phyloP scores from a whole-genome alignment of 148 eudicot species.

The Talinum fruticosum region DNA sequence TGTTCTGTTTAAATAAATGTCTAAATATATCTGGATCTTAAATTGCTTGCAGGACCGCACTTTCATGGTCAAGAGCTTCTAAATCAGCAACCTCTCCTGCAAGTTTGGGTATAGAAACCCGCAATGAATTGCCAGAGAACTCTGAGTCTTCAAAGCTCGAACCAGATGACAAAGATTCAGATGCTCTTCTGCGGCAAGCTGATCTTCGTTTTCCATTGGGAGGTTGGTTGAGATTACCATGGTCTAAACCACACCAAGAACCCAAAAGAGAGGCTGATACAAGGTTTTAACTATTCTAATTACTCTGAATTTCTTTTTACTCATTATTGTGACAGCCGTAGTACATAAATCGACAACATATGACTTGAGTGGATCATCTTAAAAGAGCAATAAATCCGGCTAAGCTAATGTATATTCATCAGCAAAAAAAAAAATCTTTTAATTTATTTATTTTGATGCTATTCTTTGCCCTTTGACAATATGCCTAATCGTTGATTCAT shows the following conservation, averaged over 20 bases:
- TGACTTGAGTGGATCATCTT: neutral
- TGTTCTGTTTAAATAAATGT: neutral
- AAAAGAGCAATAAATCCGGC: no score
- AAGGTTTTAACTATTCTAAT: conserved; percentile 35
- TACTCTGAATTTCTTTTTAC: neutral
- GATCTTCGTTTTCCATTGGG: conserved; percentile 59
- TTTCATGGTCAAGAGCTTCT: conserved; percentile 63
- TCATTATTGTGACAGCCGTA: neutral
- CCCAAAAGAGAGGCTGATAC: conserved; percentile 32
- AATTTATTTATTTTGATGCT: neutral
- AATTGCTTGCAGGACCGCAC: conserved; percentile 67
- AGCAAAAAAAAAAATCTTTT: no score
- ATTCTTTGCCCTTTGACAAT: neutral
- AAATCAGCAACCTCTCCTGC: conserved; percentile 29
- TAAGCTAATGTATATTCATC: no score
- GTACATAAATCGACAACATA: neutral
- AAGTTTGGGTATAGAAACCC: conserved; percentile 31
- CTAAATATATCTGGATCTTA: neutral
- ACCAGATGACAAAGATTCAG: conserved; percentile 27
- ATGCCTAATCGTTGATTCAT: neutral
- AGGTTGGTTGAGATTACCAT: conserved; percentile 67
- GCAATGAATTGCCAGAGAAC: conserved; percentile 32
- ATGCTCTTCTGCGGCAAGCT: conserved; percentile 28
- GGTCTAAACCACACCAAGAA: conserved; percentile 44
- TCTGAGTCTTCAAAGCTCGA: conserved; percentile 35